Percentiles rank a stretch among this genome's conserved stretches.
These are phyloP conservation scores for Rhynchospora breviuscula DNA, from an alignment of 176 grass and related monocot species.

Conservation along the genomic window DNA sequence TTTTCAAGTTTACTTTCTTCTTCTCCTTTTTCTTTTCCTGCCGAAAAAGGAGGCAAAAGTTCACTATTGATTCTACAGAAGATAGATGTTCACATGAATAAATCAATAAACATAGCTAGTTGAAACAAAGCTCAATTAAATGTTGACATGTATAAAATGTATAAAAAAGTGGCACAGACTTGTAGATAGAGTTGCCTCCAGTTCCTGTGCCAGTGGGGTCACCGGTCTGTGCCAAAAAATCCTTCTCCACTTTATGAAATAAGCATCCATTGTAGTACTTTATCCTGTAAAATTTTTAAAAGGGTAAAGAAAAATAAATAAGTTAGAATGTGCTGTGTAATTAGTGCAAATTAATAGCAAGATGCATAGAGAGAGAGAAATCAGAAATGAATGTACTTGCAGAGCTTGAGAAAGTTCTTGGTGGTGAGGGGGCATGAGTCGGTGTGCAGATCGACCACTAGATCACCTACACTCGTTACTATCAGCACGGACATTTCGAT, in stretches of 20 bases:
- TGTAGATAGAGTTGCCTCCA: constrained; percentile 80
- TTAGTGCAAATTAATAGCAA: not conserved
- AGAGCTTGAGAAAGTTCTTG: constrained; percentile 99
- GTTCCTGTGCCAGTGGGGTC: constrained; percentile 77
- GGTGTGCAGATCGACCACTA: constrained; percentile 81
- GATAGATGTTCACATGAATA: not conserved
- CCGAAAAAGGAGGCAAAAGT: not conserved
- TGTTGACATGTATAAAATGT: not conserved
- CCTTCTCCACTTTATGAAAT: constrained; percentile 95
- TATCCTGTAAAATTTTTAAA: constrained; percentile 41
- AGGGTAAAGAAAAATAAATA: not conserved
- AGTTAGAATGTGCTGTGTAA: not conserved
- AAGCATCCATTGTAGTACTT: constrained; percentile 96
- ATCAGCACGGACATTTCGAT: constrained; percentile 82
- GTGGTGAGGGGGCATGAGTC: constrained; percentile 67
- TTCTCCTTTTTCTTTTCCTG: not conserved
- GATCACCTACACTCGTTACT: constrained; percentile 85
- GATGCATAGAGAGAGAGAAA: not conserved
- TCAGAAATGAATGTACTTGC: constrained; percentile 45
- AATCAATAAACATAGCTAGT: not conserved
- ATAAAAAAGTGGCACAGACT: constrained; percentile 40
- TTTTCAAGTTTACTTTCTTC: not conserved
- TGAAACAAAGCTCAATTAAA: not conserved
- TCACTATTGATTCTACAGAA: not conserved
- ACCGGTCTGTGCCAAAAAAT: constrained; percentile 91